These are phyloP conservation scores for Boletus reticulatus DNA, from an alignment of 768 basidiomycete genomes.

Conservation along the genomic window DNA sequence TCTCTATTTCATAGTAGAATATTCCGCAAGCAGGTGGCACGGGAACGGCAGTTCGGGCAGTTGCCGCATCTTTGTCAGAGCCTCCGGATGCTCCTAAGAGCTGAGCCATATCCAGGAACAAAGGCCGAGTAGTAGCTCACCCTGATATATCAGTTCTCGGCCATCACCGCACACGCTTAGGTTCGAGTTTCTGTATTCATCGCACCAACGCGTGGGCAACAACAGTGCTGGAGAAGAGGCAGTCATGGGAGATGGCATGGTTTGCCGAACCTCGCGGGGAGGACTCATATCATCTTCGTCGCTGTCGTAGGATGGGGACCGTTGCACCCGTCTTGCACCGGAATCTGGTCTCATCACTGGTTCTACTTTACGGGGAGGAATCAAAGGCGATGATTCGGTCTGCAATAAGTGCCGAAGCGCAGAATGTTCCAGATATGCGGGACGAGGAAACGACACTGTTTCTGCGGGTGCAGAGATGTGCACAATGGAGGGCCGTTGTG, in stretches of 20 bases:
- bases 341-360: constrained; percentile 21
- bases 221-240: constrained; percentile 42
- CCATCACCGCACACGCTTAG: constrained; percentile 70
- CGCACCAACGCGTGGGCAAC: constrained; percentile 79
- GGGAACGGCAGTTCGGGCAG: constrained; percentile 72
- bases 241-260: constrained; percentile 20
- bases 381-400: constrained; percentile 41
- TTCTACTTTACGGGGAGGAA: constrained; percentile 41
- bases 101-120: constrained; percentile 2
- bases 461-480: constrained; percentile 32
- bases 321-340: constrained; percentile 21
- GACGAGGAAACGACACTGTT: constrained; percentile 53
- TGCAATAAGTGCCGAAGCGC: constrained; percentile 68
- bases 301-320: constrained; percentile 53
- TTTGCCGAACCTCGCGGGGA: constrained; percentile 39
- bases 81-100: constrained; percentile 47
- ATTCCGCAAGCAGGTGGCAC: constrained; percentile 88
- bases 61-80: constrained; percentile 80
- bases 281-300: constrained; percentile 66
- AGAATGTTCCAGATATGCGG: constrained; percentile 75
- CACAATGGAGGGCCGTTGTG: constrained; percentile 24
- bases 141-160: constrained; percentile 68
- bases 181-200: constrained; percentile 56
- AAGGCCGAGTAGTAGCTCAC: constrained; percentile 36
- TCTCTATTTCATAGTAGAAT: constrained; percentile 91